Conservation (phyloP, 768 basidiomycete genomes). For the Podaxis carcinomalis region DNA sequence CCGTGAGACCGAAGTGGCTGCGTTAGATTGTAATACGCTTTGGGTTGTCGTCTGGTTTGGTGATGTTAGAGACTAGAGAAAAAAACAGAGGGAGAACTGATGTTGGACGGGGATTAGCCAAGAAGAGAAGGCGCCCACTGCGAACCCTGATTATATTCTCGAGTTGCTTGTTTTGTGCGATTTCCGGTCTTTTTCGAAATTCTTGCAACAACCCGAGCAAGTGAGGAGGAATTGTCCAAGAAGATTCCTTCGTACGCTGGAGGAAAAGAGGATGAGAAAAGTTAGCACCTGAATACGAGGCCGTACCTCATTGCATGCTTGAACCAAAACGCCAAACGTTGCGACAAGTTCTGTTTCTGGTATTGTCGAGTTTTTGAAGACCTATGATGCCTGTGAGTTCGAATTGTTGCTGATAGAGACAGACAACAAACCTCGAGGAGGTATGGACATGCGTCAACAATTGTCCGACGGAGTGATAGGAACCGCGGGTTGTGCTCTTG, state of each 20-base stretch:
- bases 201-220: constrained; percentile 30
- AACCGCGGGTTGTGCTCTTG: constrained; percentile 24
- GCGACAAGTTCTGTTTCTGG: constrained; percentile 16
- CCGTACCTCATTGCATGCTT: constrained; percentile 38
- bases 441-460: constrained; percentile 46
- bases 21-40: background rate
- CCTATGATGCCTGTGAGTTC: background rate
- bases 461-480: constrained; percentile 36
- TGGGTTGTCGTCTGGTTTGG: background rate
- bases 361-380: background rate
- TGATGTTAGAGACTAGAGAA: constrained; percentile 8
- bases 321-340: constrained; percentile 38
- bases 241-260: constrained; percentile 37
- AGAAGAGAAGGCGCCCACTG: constrained; percentile 33
- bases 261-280: constrained; percentile 6
- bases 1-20: background rate
- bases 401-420: background rate
- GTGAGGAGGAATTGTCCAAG: constrained; percentile 40
- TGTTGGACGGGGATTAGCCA: constrained; percentile 10
- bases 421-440: constrained; percentile 41
- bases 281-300: background rate
- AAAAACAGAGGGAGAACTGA: background rate
- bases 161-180: constrained; percentile 23
- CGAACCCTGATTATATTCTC: constrained; percentile 54
- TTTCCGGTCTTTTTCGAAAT: constrained; percentile 21